A percentile compares a stretch with the other conserved stretches of the same genome.
Conservation (phyloP, 805 yeast species). For the Metschnikowia orientalis region DNA sequence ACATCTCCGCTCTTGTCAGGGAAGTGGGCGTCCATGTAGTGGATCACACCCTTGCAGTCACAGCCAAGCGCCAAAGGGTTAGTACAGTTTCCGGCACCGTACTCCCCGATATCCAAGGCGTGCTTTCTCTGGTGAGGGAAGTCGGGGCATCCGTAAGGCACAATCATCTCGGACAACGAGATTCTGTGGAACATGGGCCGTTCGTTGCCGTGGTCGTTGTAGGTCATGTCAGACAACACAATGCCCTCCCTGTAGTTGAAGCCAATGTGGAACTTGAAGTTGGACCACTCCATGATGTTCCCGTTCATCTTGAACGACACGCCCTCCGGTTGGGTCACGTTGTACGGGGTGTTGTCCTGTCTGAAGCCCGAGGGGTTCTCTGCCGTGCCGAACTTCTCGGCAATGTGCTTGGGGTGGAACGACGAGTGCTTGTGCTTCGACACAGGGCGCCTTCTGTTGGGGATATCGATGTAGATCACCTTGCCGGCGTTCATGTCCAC, state of each 20-base stretch:
- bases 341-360: conserved; percentile 59
- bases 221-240: conserved; percentile 67
- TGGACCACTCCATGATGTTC: conserved; percentile 70
- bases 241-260: conserved; percentile 85
- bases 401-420: conserved; percentile 63
- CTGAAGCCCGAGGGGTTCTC: conserved; percentile 50
- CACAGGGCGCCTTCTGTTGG: conserved; percentile 67
- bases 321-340: conserved; percentile 76
- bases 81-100: conserved; percentile 84
- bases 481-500: conserved; percentile 67
- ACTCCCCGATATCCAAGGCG: conserved; percentile 83
- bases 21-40: conserved; percentile 77
- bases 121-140: conserved; percentile 82
- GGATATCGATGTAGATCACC: conserved; percentile 72
- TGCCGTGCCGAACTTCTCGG: conserved; percentile 51
- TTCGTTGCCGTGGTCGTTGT: conserved; percentile 70
- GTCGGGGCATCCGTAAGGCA: conserved; percentile 77
- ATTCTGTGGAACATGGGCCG: conserved; percentile 76
- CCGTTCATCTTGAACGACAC: conserved; percentile 72
- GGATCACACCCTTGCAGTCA: conserved; percentile 83
- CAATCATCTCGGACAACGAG: conserved; percentile 78
- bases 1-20: conserved; percentile 65
- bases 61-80: conserved; percentile 76
- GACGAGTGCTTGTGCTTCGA: conserved; percentile 65
- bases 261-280: conserved; percentile 73